Evolutionary conservation across 768 basidiomycete genomes (phyloP).

Genomic region (Auricularia cornea): DNA sequence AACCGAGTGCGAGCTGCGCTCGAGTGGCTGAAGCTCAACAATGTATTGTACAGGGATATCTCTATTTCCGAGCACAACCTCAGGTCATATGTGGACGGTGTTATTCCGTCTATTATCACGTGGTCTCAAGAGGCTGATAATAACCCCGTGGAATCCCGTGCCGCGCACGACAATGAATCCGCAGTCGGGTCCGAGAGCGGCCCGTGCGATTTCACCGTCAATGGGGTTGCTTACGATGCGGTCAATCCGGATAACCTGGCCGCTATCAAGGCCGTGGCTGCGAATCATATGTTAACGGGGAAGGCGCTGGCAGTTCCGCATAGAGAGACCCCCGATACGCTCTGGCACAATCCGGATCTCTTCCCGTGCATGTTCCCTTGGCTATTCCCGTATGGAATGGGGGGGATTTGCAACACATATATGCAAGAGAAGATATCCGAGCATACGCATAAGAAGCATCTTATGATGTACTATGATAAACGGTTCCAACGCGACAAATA

Average conservation of each 20-base stretch:
- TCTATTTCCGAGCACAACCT: conserved; percentile 19
- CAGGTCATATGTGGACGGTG: background rate
- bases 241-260: background rate
- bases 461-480: conserved; percentile 34
- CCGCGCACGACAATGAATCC: conserved; percentile 18
- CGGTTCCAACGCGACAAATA: conserved; percentile 30
- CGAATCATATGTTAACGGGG: background rate
- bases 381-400: conserved; percentile 4
- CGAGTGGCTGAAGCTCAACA: conserved; percentile 28
- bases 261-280: background rate
- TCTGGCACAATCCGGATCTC: background rate
- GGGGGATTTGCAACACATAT: background rate
- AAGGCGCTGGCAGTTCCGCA: background rate
- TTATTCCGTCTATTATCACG: conserved; percentile 16
- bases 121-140: conserved; percentile 10
- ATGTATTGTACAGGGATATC: conserved; percentile 24
- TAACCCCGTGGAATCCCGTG: conserved; percentile 17
- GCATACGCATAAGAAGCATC: conserved; percentile 16
- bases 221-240: conserved; percentile 7
- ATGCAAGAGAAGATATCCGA: background rate
- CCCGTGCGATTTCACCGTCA: conserved; percentile 16
- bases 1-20: conserved; percentile 18
- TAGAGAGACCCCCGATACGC: background rate
- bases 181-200: conserved; percentile 10
- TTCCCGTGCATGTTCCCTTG: background rate